These are phyloP conservation scores for Cudoniella acicularis DNA, from an alignment of 495 filamentous ascomycete species.

Conservation along the genomic window DNA sequence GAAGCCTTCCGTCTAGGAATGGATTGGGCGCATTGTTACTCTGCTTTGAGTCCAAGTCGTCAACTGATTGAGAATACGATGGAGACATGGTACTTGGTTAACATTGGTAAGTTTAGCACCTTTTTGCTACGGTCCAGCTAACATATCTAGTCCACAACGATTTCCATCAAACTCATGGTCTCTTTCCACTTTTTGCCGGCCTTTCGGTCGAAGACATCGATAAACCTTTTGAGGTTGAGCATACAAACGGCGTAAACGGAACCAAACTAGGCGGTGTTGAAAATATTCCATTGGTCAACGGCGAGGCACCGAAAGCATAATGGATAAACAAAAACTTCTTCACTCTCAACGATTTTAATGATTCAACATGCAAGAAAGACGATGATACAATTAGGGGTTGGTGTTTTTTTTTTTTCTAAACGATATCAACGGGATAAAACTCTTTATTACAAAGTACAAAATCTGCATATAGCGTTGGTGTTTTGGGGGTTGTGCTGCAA, in stretches of 20 bases:
- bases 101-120: slow-evolving; percentile 68
- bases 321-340: not conserved
- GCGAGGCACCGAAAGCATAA: not conserved
- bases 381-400: too few species aligned
- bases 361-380: slow-evolving; percentile 26
- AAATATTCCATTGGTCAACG: slow-evolving; percentile 14
- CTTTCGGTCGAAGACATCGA: slow-evolving; percentile 66
- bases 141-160: slow-evolving; percentile 80
- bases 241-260: slow-evolving; percentile 13
- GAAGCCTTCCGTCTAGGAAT: slow-evolving; percentile 90
- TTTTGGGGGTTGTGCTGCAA: slow-evolving; percentile 29
- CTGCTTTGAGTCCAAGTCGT: slow-evolving; percentile 72
- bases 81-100: slow-evolving; percentile 88
- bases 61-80: slow-evolving; percentile 77
- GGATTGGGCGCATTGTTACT: slow-evolving; percentile 92
- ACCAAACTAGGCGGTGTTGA: slow-evolving; percentile 13
- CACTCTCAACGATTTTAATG: slow-evolving; percentile 20
- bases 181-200: slow-evolving; percentile 85
- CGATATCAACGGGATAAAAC: slow-evolving; percentile 9
- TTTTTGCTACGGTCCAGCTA: not conserved
- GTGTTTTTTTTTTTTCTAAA: slow-evolving; percentile 12
- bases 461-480: slow-evolving; percentile 25
- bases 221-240: slow-evolving; percentile 29
- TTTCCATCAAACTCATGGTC: slow-evolving; percentile 72
- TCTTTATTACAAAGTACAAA: too few species aligned